Evolutionary conservation across 305 asterid species (phyloP), one percentile per base, ranked within the genome.

Genomic region (Solanum hybrid): DNA sequence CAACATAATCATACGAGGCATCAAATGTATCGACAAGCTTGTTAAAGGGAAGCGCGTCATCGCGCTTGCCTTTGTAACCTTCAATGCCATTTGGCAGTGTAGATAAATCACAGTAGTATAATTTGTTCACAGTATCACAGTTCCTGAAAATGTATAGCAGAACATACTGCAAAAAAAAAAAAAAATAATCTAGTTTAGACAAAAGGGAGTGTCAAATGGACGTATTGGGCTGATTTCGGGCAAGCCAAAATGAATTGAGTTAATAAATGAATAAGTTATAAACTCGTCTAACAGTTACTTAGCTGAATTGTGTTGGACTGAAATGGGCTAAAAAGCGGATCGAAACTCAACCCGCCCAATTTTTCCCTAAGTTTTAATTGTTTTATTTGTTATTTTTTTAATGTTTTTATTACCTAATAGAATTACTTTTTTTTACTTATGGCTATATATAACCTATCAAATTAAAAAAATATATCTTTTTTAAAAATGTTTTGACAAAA

Each of bases 81-180:
- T 93, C 94, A 88, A 96, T 96, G 84, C 98, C 99, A 86, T 91
- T 88, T 7, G 97, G 93, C 38, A 95, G 97, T 45, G 92, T 80
- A 87, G 95, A 91, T 78, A 97, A 80, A 92, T 95, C 95, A 91
- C 98, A 97, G 94, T 94, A 96, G 92, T 95, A 96, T 87, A 97
- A 36, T 92, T 97, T 96, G 95, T 97, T 97, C 90, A 93, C 96
- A 14, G 99, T 98, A 88, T 96, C 99, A 92, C 99, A 97, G 90
- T 92, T 92, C 93, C 94, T 95, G 12, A 15, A 56, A 86, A 92
- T 95, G 89, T 93, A 94, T 78, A 95, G 91, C 66, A 97, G 95
- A 91, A 94, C 94, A 91, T 95, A 97, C 99, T 97, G 98, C 96
- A 95, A 86, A 66, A 78, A 51, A 38, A 90, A 8, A 80, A 40